These are phyloP conservation scores for Russula emetica DNA, from an alignment of 768 basidiomycete genomes.

Conservation along the genomic window DNA sequence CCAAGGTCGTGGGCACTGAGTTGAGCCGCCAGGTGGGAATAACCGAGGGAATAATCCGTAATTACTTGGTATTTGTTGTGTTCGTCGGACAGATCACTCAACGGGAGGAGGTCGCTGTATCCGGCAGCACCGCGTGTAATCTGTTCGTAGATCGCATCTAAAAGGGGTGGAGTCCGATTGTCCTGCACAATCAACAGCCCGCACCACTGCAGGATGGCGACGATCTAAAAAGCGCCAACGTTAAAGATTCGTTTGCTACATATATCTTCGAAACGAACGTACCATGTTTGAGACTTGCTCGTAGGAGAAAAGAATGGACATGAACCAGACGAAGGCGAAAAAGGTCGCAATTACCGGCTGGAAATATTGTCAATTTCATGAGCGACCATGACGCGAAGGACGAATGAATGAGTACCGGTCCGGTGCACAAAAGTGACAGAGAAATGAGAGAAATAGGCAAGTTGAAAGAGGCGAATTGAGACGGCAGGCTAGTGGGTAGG, in stretches of 20 bases:
- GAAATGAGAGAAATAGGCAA: background rate
- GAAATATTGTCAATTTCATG: background rate
- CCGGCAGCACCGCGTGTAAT: background rate
- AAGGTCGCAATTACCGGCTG: background rate
- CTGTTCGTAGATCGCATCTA: constrained; percentile 14
- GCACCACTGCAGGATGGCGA: constrained; percentile 1
- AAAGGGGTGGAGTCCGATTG: background rate
- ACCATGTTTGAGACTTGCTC: background rate
- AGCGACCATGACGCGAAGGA: background rate
- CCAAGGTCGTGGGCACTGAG: background rate
- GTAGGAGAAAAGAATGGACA: background rate
- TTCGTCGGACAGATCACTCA: background rate
- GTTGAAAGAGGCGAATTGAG: background rate
- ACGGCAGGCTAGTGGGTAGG: background rate
- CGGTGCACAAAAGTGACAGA: constrained; percentile 6
- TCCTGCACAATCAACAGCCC: background rate
- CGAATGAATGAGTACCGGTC: constrained; percentile 4
- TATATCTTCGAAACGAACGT: background rate
- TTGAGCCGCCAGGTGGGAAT: background rate
- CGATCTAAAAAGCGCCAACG: constrained; percentile 2
- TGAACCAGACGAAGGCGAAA: background rate
- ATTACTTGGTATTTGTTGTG: background rate
- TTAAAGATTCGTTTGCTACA: background rate
- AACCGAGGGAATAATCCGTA: background rate
- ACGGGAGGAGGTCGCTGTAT: background rate